A percentile compares a stretch with the other conserved stretches of the same genome.
Conservation (phyloP, 352 stramenopile genomes). For the Achlya hypogyna region DNA sequence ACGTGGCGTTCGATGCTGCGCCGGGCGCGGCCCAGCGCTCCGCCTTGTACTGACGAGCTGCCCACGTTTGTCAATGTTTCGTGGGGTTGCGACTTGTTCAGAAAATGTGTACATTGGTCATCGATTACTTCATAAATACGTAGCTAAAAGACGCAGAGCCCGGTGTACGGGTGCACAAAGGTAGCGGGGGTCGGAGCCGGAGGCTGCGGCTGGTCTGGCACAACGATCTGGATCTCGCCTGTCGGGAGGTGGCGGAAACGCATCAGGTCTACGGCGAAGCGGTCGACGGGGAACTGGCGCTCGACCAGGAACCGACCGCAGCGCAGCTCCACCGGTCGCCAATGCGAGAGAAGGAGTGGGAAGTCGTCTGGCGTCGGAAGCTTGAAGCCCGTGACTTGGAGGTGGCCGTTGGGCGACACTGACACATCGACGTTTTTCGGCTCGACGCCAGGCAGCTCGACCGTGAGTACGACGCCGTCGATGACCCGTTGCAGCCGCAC, state of each 20-base stretch:
- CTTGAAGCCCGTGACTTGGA: background rate
- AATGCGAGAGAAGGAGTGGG: background rate
- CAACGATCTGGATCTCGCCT: background rate
- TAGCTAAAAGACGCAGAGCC: too few species aligned
- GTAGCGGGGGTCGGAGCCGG: background rate
- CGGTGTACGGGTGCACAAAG: background rate
- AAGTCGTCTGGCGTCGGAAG: background rate
- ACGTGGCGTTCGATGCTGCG: background rate
- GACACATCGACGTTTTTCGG: background rate
- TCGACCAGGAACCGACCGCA: background rate
- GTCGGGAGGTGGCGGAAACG: background rate
- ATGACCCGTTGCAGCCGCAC: background rate
- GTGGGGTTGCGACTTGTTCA: too few species aligned
- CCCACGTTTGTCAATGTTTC: too few species aligned
- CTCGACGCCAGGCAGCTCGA: background rate
- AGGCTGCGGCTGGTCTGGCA: too few species aligned
- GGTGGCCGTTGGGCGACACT: background rate
- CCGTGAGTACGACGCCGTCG: background rate
- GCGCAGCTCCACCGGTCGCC: too few species aligned
- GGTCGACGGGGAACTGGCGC: background rate
- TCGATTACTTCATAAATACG: too few species aligned
- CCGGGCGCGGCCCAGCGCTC: slow-evolving; percentile 4
- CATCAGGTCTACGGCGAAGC: background rate
- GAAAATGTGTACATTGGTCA: too few species aligned
- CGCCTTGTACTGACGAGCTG: slow-evolving; percentile 12